Evolutionary conservation across 1,284 basidiomycete genomes (phyloP), one percentile per base, ranked within the genome.

Genomic region (Agroathelia rolfsii): DNA sequence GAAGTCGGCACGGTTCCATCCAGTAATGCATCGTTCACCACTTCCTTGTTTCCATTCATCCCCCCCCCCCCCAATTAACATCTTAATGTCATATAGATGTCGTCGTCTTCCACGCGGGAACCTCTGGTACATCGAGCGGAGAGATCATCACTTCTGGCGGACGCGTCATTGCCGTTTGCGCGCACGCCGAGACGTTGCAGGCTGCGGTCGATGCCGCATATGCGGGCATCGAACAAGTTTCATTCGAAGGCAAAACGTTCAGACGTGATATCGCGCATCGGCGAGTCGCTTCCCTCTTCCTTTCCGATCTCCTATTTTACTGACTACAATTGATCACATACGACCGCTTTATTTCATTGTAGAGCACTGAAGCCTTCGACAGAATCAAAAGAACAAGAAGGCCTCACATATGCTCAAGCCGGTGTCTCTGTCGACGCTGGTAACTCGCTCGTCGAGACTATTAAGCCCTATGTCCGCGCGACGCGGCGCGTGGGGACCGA

Each of bases 351-450:
- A n/a, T n/a, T n/a, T n/a, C 8, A 10, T 41, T 36, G 1, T 39
- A 83, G 80, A 35, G 79, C 77, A 10, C 51, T 79, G 32, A 54
- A 55, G 9, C 45, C 56, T 14, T 43, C 52, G 16, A 38, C 30
- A 8, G 40, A 46, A 19, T 31, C 45, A 21, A 56, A 47, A n/a
- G n/a, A n/a, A 25, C 39, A 53, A 15, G 52, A 47, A 29, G 59
- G 72, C 13, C 61, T 96, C 40, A 98, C 94, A 3, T 99, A 99
- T 54, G 88, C 90, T 5, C 77, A 84, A 34, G 90, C 94, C 6
- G 94, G 94, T 38, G 94, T 99, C 32, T 92, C 87, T 3, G 87
- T 99, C 30, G 93, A 97, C 47, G 83, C 88, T 3, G 94, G 94
- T 10, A 96, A 97, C 57, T 72, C 77, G 2, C 72, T 99, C 11